Evolutionary conservation across 176 grass and related monocot genomes (phyloP).

Genomic region (Areca catechu): DNA sequence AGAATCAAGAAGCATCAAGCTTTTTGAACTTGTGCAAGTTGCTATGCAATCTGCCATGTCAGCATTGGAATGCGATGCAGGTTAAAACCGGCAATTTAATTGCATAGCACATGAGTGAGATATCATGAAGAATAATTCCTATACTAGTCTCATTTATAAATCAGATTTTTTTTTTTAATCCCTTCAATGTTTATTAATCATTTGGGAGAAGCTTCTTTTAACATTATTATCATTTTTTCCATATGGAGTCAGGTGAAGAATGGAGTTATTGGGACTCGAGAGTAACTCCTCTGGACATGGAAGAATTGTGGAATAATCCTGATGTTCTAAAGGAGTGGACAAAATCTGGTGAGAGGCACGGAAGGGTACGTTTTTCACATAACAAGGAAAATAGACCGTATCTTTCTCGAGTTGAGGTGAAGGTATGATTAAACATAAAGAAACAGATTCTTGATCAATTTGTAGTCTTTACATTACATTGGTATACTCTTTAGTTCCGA

Average conservation of each 20-base stretch:
- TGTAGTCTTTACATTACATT: no score
- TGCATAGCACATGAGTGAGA: no score
- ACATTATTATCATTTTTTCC: slow-evolving; percentile 11
- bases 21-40: no score
- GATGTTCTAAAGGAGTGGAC: slow-evolving; percentile 83
- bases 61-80: no score
- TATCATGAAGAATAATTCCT: no score
- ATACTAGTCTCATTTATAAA: no score
- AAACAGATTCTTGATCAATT: not conserved
- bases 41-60: no score
- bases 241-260: slow-evolving; percentile 42
- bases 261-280: slow-evolving; percentile 77
- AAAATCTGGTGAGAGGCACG: slow-evolving; percentile 78
- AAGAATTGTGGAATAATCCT: slow-evolving; percentile 67
- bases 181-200: no score
- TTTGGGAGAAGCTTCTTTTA: not conserved
- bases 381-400: slow-evolving; percentile 79
- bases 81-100: no score
- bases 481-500: no score
- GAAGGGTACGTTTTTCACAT: slow-evolving; percentile 78
- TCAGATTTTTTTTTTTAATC: no score
- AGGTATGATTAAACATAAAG: slow-evolving; percentile 38
- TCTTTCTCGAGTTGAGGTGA: slow-evolving; percentile 96
- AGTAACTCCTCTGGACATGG: slow-evolving; percentile 69
- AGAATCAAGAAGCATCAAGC: no score